Evolutionary conservation across 2,329 filamentous ascomycete species (phyloP).

Genomic region (Phoma herbarum): DNA sequence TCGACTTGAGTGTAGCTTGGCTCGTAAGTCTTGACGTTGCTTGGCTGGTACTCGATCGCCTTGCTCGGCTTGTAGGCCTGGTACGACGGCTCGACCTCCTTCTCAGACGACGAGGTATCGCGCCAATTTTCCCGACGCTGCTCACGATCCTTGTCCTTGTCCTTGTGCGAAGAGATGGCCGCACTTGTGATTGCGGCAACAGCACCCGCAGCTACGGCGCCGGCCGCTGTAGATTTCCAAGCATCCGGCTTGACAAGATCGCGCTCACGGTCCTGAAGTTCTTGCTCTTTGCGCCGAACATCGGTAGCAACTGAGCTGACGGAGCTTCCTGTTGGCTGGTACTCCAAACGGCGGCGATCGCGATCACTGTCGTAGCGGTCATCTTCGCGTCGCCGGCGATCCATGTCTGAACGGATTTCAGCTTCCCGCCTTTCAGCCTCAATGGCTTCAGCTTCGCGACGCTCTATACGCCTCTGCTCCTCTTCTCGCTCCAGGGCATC

Average conservation of each 20-base stretch:
- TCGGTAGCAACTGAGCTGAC: slow-evolving; percentile 43
- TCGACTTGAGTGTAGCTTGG: slow-evolving; percentile 48
- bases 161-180: slow-evolving; percentile 42
- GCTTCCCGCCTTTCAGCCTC: slow-evolving; percentile 41
- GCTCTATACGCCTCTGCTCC: slow-evolving; percentile 40
- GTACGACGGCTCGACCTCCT: slow-evolving; percentile 6
- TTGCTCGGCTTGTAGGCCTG: slow-evolving; percentile 36
- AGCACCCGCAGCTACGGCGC: slow-evolving; percentile 46
- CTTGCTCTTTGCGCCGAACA: slow-evolving; percentile 46
- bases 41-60: slow-evolving; percentile 34
- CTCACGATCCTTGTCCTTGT: slow-evolving; percentile 27
- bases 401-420: slow-evolving; percentile 38
- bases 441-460: slow-evolving; percentile 36
- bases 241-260: slow-evolving; percentile 44
- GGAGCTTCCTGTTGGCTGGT: slow-evolving; percentile 42
- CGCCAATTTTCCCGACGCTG: slow-evolving; percentile 23
- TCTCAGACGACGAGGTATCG: slow-evolving; percentile 16
- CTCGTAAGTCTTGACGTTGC: slow-evolving; percentile 34
- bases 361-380: slow-evolving; percentile 39
- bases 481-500: slow-evolving; percentile 40
- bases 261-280: slow-evolving; percentile 47
- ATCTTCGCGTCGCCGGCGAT: slow-evolving; percentile 39
- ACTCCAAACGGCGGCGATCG: slow-evolving; percentile 36
- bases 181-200: slow-evolving; percentile 44
- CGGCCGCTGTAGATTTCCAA: slow-evolving; percentile 52